These are phyloP conservation scores for Amaranthus cruentus DNA, from an alignment of 148 eudicot species.

Conservation along the genomic window DNA sequence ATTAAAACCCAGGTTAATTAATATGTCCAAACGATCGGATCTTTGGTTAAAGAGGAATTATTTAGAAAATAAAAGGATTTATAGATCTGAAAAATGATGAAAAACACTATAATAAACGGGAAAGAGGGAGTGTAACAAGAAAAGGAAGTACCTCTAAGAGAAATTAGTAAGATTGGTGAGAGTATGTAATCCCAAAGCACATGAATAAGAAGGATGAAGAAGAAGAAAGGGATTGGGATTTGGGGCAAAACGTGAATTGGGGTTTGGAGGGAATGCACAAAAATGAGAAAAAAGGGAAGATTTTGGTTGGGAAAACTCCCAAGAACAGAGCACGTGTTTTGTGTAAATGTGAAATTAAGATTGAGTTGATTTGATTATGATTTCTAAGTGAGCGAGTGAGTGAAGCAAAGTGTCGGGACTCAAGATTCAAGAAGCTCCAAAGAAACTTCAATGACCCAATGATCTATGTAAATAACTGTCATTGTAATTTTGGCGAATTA, in stretches of 20 bases:
- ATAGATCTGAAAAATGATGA: conserved; percentile 8
- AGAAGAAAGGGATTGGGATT: conserved; percentile 6
- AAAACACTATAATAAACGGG: not conserved
- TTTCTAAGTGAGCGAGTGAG: not conserved
- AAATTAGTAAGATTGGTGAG: not conserved
- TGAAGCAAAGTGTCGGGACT: not conserved
- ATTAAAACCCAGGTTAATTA: not conserved
- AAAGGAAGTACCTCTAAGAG: conserved; percentile 12
- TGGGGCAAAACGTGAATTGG: not conserved
- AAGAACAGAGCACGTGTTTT: conserved; percentile 15
- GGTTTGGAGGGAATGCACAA: not conserved
- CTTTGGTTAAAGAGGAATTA: conserved; percentile 11
- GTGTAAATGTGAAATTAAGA: not conserved
- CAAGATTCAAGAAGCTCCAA: not conserved
- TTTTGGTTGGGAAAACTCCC: not conserved
- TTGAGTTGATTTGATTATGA: not conserved
- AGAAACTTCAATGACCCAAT: too few species aligned
- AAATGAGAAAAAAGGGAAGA: not conserved
- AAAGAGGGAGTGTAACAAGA: not conserved
- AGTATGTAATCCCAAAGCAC: not conserved
- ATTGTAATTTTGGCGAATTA: too few species aligned
- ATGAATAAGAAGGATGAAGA: conserved; percentile 3
- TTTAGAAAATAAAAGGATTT: not conserved
- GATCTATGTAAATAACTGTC: too few species aligned
- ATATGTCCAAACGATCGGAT: conserved; percentile 4